Percentiles rank a stretch among this genome's conserved stretches.
These are phyloP conservation scores for Chloranthus sessilifolius DNA, from an alignment of 164 flowering plant species.

Conservation along the genomic window DNA sequence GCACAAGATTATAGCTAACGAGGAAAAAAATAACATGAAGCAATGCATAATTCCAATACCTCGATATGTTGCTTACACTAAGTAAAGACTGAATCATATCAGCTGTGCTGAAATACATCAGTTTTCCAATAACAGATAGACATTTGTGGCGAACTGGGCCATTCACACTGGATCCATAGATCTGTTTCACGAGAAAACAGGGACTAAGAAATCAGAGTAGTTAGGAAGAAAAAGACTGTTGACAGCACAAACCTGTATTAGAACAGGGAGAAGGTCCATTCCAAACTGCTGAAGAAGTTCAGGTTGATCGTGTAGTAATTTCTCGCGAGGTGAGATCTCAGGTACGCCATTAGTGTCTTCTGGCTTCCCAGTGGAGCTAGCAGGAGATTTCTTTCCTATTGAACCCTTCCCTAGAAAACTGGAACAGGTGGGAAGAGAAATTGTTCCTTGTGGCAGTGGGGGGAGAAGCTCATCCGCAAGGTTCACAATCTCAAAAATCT, in stretches of 20 bases:
- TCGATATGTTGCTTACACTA: constrained; percentile 78
- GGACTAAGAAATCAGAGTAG: neutral
- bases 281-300: constrained; percentile 95
- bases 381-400: constrained; percentile 39
- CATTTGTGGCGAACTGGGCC: constrained; percentile 97
- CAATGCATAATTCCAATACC: no score
- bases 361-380: constrained; percentile 50
- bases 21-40: constrained; percentile 10
- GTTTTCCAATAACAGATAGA: constrained; percentile 86
- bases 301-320: constrained; percentile 80
- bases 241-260: constrained; percentile 63
- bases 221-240: neutral
- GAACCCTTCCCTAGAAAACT: constrained; percentile 63
- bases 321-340: constrained; percentile 78
- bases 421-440: constrained; percentile 71
- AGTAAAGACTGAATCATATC: constrained; percentile 84
- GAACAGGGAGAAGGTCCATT: constrained; percentile 90
- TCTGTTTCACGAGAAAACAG: constrained; percentile 36
- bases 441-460: constrained; percentile 86
- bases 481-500: constrained; percentile 96
- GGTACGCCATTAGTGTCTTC: constrained; percentile 56
- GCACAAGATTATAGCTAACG: no score
- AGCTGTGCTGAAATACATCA: constrained; percentile 91
- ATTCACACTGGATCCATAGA: constrained; percentile 97
- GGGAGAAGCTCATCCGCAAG: constrained; percentile 99